A percentile compares a stretch with the other conserved stretches of the same genome.
Evolutionary conservation across 345 rosid species (phyloP).

Genomic region (Hibiscus trionum): DNA sequence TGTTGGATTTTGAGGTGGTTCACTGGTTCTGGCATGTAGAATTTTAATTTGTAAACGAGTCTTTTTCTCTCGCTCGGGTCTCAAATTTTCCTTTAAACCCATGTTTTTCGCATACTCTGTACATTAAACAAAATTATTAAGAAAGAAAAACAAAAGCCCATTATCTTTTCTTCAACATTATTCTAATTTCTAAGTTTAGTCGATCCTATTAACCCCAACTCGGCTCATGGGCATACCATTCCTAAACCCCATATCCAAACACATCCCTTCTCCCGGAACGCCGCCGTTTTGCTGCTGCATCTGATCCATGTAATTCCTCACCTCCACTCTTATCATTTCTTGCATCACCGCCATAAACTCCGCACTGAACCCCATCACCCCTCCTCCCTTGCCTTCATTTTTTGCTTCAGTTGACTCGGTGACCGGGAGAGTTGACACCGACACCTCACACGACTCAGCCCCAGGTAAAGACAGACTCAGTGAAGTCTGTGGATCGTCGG

Average conservation of each 20-base stretch:
- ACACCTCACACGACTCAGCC: conserved; percentile 35
- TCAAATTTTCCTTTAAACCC: neutral
- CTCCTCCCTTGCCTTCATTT: conserved; percentile 24
- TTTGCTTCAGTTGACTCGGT: conserved; percentile 24
- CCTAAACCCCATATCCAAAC: conserved; percentile 53
- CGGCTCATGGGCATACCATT: conserved; percentile 42
- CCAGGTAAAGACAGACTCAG: conserved; percentile 69
- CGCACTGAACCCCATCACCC: conserved; percentile 42
- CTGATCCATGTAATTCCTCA: conserved; percentile 75
- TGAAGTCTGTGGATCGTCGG: conserved; percentile 53
- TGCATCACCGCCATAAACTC: conserved; percentile 81
- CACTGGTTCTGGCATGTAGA: neutral
- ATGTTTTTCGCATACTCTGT: conserved; percentile 27
- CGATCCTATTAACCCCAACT: conserved; percentile 50
- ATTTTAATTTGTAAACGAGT: neutral
- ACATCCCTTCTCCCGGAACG: conserved; percentile 31
- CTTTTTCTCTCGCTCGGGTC: neutral
- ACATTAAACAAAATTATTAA: conserved; percentile 49
- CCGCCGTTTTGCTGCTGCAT: conserved; percentile 28
- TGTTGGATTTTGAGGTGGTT: conserved; percentile 9
- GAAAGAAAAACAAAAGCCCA: conserved; percentile 9
- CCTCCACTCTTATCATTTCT: conserved; percentile 87
- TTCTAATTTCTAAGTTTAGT: conserved; percentile 17
- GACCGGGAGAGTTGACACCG: conserved; percentile 26
- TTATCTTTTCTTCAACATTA: neutral